These are phyloP conservation scores for Globisporangium orthogonon DNA, from an alignment of 352 stramenopile species.

Conservation along the genomic window DNA sequence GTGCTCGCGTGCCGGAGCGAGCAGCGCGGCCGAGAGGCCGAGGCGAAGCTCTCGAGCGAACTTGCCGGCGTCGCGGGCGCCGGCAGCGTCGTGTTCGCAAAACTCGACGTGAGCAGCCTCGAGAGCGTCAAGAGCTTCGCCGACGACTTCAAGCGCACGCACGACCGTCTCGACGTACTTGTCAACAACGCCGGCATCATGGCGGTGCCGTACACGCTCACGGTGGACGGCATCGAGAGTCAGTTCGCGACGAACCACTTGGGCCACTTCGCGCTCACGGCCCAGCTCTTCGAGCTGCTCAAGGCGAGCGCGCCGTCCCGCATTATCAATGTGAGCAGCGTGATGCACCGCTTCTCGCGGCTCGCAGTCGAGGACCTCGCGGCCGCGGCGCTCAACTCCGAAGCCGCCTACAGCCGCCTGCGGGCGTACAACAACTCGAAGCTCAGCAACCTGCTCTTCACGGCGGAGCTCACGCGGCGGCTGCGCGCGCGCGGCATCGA, in stretches of 20 bases:
- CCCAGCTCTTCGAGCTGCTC: constrained; percentile 34
- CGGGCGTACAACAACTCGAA: constrained; percentile 17
- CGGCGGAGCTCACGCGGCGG: constrained; percentile 30
- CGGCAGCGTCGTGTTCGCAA: constrained; percentile 13
- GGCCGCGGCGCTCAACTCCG: too few species aligned
- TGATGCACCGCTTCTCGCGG: constrained; percentile 31
- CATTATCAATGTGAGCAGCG: constrained; percentile 47
- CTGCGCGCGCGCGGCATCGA: constrained; percentile 17
- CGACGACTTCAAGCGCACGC: constrained; percentile 10
- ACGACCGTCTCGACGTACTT: constrained; percentile 48
- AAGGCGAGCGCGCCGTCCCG: constrained; percentile 20
- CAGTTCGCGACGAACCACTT: constrained; percentile 77
- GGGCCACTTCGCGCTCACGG: constrained; percentile 60
- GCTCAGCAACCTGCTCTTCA: constrained; percentile 47
- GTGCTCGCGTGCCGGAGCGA: constrained; percentile 74
- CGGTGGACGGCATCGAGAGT: constrained; percentile 33
- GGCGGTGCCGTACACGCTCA: constrained; percentile 25
- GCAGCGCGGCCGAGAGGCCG: constrained; percentile 18
- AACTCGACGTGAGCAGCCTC: constrained; percentile 18
- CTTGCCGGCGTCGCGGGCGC: not conserved
- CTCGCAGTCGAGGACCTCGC: constrained; percentile 29
- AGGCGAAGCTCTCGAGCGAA: constrained; percentile 21
- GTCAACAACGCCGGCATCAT: constrained; percentile 75
- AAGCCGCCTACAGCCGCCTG: constrained; percentile 20
- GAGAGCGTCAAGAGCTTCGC: constrained; percentile 18